Conservation (phyloP, 176 grass and related monocot species). For the Bolboschoenus planiculmis region DNA sequence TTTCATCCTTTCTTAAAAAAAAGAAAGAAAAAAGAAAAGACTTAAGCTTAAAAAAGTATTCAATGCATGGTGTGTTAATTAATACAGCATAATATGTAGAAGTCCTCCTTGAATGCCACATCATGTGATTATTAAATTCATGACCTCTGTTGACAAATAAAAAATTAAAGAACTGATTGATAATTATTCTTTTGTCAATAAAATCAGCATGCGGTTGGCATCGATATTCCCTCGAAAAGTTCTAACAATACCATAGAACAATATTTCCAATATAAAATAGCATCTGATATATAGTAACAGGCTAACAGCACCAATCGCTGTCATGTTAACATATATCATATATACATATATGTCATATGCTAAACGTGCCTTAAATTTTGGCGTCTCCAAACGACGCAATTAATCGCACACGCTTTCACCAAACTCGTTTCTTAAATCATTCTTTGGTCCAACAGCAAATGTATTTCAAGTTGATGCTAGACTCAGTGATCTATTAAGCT, state of each 20-base stretch:
- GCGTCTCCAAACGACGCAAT: neutral
- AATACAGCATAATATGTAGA: neutral
- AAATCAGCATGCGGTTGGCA: neutral
- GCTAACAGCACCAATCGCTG: neutral
- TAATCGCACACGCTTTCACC: neutral
- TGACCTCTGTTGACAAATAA: neutral
- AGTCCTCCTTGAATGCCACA: neutral
- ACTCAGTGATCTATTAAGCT: neutral
- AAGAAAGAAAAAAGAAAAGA: too few species aligned
- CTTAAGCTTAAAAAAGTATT: neutral
- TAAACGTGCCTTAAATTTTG: constrained; percentile 5
- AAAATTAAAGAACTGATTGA: neutral
- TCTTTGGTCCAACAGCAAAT: neutral
- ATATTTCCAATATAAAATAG: constrained; percentile 2
- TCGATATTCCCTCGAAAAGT: neutral
- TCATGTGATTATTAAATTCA: neutral
- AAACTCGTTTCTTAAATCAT: neutral
- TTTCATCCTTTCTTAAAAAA: too few species aligned
- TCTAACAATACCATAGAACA: neutral
- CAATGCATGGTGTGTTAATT: neutral
- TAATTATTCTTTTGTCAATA: neutral
- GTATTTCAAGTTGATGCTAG: neutral
- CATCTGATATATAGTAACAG: neutral
- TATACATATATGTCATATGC: neutral
- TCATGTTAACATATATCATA: neutral